A percentile compares a stretch with the other conserved stretches of the same genome.
phyloP scores from a whole-genome alignment of 257 asterid species.

The Marsdenia floribunda region DNA sequence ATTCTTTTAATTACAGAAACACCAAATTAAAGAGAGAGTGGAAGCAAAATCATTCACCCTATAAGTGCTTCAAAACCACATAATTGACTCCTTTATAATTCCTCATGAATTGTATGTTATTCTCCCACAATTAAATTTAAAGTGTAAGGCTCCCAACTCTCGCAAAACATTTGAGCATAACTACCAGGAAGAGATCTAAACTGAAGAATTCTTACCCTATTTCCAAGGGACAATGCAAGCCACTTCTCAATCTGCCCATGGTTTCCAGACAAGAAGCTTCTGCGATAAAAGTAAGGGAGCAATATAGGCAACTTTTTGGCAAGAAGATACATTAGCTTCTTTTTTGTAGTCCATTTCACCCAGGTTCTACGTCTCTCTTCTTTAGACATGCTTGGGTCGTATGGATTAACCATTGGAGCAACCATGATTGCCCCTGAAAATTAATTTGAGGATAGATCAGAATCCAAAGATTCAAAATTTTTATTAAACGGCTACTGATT shows the following conservation, averaged over 20 bases:
- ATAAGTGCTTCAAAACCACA: not conserved
- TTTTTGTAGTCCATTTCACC: conserved; percentile 65
- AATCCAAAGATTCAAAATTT: conserved; percentile 10
- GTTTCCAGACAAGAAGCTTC: conserved; percentile 80
- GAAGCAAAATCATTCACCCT: conserved; percentile 9
- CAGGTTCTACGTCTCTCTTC: conserved; percentile 73
- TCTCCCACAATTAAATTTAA: not conserved
- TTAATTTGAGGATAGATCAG: conserved; percentile 18
- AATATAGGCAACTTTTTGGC: conserved; percentile 71
- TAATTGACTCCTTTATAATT: not conserved
- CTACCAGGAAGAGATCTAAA: conserved; percentile 2
- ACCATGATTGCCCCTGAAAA: conserved; percentile 83
- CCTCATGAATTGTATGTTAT: not conserved
- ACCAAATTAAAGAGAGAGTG: conserved; percentile 11
- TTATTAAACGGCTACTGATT: not conserved
- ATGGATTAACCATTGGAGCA: conserved; percentile 91
- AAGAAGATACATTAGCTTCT: conserved; percentile 52
- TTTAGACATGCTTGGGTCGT: conserved; percentile 71
- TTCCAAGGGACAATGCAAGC: conserved; percentile 63
- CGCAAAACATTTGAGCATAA: not conserved
- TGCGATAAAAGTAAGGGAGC: conserved; percentile 59
- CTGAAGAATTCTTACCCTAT: conserved; percentile 45
- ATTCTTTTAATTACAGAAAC: conserved; percentile 19
- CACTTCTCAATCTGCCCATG: conserved; percentile 58
- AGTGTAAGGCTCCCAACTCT: not conserved